A percentile compares a stretch with the other conserved stretches of the same genome.
These are phyloP conservation scores for Angophora floribunda DNA, from an alignment of 345 rosid genomes.

Conservation along the genomic window DNA sequence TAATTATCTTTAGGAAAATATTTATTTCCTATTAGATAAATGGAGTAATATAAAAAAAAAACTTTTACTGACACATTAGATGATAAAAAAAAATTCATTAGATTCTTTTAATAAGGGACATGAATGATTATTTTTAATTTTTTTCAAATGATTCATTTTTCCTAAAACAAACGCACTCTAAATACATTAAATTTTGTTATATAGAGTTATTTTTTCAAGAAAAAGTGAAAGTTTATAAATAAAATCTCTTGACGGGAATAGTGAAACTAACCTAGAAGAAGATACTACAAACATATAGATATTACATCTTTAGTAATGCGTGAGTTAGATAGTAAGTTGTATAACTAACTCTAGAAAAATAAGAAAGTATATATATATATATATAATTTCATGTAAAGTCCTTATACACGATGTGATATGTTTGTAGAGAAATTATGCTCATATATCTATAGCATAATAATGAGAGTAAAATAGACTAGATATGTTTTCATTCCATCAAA, in stretches of 20 bases:
- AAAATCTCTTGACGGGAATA: not conserved
- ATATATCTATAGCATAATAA: fast-evolving
- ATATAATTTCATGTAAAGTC: too few species aligned
- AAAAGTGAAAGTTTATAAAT: not conserved
- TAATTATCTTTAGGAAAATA: too few species aligned
- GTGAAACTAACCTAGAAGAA: not conserved
- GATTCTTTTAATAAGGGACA: fast-evolving
- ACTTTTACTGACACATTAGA: too few species aligned
- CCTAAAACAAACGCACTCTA: fast-evolving
- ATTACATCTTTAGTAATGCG: not conserved
- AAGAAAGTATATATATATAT: too few species aligned
- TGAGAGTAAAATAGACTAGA: not conserved
- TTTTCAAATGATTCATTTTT: too few species aligned
- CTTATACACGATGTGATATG: not conserved
- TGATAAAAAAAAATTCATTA: too few species aligned
- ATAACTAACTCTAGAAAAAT: not conserved
- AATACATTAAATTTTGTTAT: not conserved
- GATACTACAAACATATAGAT: not conserved
- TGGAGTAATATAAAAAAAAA: too few species aligned
- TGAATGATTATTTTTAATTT: too few species aligned
- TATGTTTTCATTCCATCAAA: not conserved
- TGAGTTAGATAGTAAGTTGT: too few species aligned
- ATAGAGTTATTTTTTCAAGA: not conserved
- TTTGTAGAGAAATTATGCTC: not conserved
- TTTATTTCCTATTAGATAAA: too few species aligned